phyloP scores from a whole-genome alignment of 805 yeast species.

The Jamesozyma jinghongensis region DNA sequence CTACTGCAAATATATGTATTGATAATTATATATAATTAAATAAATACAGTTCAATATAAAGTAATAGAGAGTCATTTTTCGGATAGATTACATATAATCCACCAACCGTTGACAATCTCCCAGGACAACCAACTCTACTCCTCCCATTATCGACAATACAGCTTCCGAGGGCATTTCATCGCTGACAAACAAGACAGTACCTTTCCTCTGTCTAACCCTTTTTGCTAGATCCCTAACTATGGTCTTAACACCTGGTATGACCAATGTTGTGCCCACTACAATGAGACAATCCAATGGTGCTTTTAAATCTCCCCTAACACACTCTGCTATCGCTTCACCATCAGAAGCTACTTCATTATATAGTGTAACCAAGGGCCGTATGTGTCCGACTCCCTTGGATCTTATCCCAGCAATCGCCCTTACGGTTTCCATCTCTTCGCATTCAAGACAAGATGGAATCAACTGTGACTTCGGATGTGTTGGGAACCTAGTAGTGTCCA shows the following conservation, averaged over 20 bases:
- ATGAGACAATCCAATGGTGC: constrained; percentile 64
- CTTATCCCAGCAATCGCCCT: constrained; percentile 56
- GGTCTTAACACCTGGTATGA: constrained; percentile 65
- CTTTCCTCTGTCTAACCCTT: constrained; percentile 43
- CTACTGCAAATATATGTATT: not conserved
- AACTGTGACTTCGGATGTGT: constrained; percentile 1
- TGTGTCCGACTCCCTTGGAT: constrained; percentile 49
- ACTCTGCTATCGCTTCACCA: constrained; percentile 75
- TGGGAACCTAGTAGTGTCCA: constrained; percentile 45
- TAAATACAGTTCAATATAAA: no score
- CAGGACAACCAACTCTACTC: constrained; percentile 46
- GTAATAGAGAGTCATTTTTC: no score
- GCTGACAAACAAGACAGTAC: constrained; percentile 55
- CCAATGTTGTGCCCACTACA: constrained; percentile 77
- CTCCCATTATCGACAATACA: constrained; percentile 36
- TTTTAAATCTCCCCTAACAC: constrained; percentile 56
- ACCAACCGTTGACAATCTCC: constrained; percentile 50
- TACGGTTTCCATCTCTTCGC: constrained; percentile 48
- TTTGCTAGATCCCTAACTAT: constrained; percentile 52
- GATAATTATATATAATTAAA: constrained; percentile 4
- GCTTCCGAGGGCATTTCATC: constrained; percentile 45
- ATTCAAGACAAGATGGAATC: constrained; percentile 55
- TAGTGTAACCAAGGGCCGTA: constrained; percentile 57
- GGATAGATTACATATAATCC: constrained; percentile 36
- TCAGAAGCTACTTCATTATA: constrained; percentile 54